Evolutionary conservation across 192 early-diverging fungal species (phyloP).

Genomic region (Backusella luteola): DNA sequence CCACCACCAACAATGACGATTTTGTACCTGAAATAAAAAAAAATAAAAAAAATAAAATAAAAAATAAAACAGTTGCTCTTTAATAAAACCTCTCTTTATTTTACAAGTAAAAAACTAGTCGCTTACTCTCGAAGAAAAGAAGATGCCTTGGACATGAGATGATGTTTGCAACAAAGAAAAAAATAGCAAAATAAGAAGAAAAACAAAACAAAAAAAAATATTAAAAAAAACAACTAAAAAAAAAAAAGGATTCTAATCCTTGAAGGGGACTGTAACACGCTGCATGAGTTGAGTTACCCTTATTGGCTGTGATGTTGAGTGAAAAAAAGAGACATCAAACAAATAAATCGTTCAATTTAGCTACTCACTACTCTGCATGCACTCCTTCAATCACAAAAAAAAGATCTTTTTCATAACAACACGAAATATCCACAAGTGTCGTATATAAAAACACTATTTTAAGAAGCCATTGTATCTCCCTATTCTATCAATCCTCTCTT

Average conservation of each 20-base stretch:
- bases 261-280: background rate
- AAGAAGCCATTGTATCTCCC: too few relatives aligned
- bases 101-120: background rate
- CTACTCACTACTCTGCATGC: background rate
- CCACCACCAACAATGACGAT: constrained; percentile 61
- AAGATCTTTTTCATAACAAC: background rate
- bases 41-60: too few relatives aligned
- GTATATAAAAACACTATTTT: too few relatives aligned
- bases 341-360: background rate
- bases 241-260: background rate
- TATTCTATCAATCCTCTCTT: background rate
- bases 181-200: background rate
- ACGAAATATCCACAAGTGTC: background rate
- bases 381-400: background rate
- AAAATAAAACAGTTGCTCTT: background rate
- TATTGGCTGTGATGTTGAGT: background rate
- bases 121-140: constrained; percentile 38
- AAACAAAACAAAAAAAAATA: constrained; percentile 7
- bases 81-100: background rate
- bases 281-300: constrained; percentile 15
- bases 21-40: constrained; percentile 37
- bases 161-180: background rate
- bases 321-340: background rate
- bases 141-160: constrained; percentile 37
- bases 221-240: background rate